A percentile compares a stretch with the other conserved stretches of the same genome.
These are phyloP conservation scores for Coemansia sp. DNA, from an alignment of 192 early-diverging fungal genomes.

Conservation along the genomic window DNA sequence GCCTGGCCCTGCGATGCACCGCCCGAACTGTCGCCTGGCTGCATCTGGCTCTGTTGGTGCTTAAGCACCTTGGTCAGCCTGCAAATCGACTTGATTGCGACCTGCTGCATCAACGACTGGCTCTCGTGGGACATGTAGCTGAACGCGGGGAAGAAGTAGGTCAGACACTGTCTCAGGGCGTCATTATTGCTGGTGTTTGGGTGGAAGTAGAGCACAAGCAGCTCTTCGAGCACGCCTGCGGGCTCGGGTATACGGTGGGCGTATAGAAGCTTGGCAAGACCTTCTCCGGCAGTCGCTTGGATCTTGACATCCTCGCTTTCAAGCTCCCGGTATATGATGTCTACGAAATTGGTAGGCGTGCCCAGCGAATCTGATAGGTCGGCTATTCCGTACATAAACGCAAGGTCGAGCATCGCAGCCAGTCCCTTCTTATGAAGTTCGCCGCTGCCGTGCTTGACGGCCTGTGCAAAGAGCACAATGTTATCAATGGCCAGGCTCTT, in stretches of 20 bases:
- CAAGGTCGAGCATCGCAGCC: conserved; percentile 60
- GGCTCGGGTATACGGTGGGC: conserved; percentile 55
- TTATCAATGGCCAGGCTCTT: conserved; percentile 74
- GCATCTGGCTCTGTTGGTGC: conserved; percentile 15
- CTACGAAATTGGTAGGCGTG: conserved; percentile 48
- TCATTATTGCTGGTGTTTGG: conserved; percentile 66
- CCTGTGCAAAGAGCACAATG: conserved; percentile 69
- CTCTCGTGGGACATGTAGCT: conserved; percentile 74
- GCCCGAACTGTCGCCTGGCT: background rate
- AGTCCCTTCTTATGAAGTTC: conserved; percentile 69
- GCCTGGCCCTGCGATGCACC: conserved; percentile 57
- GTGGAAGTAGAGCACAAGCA: conserved; percentile 85
- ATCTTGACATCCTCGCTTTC: conserved; percentile 59
- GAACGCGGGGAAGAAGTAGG: conserved; percentile 85
- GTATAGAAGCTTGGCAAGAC: conserved; percentile 71
- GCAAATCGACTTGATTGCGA: conserved; percentile 48
- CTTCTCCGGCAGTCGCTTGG: conserved; percentile 75
- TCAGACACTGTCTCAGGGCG: conserved; percentile 79
- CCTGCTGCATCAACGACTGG: conserved; percentile 65
- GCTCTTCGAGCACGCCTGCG: conserved; percentile 58
- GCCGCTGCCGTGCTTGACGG: conserved; percentile 43
- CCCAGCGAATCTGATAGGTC: conserved; percentile 50
- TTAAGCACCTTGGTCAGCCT: conserved; percentile 40
- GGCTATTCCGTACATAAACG: conserved; percentile 52
- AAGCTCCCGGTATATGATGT: conserved; percentile 58